These are phyloP conservation scores for Carpinus viminea DNA, from an alignment of 306 rosid species.

Conservation along the genomic window DNA sequence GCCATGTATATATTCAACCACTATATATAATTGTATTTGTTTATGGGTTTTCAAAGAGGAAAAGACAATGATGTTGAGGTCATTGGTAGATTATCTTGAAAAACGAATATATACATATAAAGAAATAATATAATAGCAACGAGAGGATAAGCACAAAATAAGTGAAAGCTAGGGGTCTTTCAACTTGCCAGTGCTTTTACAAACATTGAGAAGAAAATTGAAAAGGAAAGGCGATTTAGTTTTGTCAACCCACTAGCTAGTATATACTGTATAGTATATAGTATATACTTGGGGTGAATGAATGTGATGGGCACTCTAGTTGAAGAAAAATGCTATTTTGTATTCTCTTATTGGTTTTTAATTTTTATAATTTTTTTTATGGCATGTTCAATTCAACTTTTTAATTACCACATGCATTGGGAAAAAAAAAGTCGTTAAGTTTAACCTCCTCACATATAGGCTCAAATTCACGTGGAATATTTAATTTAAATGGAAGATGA, in stretches of 20 bases:
- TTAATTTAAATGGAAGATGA: too few species aligned
- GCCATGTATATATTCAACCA: neutral
- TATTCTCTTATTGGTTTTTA: too few species aligned
- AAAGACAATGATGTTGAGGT: neutral
- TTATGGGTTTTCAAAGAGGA: neutral
- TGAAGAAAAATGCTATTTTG: too few species aligned
- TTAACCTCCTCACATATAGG: too few species aligned
- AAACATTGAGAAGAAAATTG: neutral
- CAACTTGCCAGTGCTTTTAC: neutral
- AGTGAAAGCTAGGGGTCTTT: conserved; percentile 17
- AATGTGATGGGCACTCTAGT: neutral
- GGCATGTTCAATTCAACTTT: too few species aligned
- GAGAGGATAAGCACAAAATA: conserved; percentile 31
- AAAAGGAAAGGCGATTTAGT: neutral
- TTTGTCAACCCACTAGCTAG: conserved; percentile 24
- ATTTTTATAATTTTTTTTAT: too few species aligned
- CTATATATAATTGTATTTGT: neutral
- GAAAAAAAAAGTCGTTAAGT: too few species aligned
- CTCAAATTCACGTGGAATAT: neutral
- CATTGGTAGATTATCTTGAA: neutral
- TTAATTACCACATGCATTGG: too few species aligned
- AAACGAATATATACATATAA: neutral
- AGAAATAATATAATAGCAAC: neutral
- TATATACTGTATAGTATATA: neutral
- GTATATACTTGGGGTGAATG: neutral